Conservation (phyloP, 164 flowering plant genomes). For the Pachysandra terminalis region DNA sequence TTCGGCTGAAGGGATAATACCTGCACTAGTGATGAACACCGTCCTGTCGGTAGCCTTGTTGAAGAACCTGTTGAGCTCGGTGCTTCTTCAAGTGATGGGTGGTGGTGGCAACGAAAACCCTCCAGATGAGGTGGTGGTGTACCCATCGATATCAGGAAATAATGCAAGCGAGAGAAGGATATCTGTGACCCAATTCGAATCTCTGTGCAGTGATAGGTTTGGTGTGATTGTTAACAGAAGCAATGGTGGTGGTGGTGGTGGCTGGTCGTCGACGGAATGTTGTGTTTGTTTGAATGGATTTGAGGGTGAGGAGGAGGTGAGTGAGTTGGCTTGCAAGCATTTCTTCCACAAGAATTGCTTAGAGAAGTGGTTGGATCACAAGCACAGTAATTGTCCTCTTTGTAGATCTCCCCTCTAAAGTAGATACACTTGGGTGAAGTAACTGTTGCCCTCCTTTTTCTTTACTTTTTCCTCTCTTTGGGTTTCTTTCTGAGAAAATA, state of each 20-base stretch:
- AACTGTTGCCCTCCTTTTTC: not conserved
- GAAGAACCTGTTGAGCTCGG: slow-evolving; percentile 42
- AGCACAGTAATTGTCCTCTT: slow-evolving; percentile 60
- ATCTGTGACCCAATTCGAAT: slow-evolving; percentile 36
- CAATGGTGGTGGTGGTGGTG: not conserved
- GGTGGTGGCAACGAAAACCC: slow-evolving; percentile 15
- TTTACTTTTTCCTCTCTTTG: not conserved
- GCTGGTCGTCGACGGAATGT: no score
- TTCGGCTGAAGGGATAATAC: slow-evolving; percentile 57
- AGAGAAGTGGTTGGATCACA: slow-evolving; percentile 62
- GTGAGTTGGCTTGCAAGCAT: slow-evolving; percentile 71
- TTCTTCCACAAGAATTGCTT: slow-evolving; percentile 70
- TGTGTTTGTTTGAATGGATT: slow-evolving; percentile 64
- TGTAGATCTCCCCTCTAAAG: slow-evolving; percentile 45
- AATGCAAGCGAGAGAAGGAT: slow-evolving; percentile 26
- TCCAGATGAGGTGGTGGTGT: slow-evolving; percentile 21
- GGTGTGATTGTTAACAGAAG: no score
- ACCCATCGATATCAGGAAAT: slow-evolving; percentile 6
- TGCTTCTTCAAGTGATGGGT: slow-evolving; percentile 39
- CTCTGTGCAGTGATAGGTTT: no score
- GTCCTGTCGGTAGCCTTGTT: slow-evolving; percentile 41
- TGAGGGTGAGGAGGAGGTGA: slow-evolving; percentile 57
- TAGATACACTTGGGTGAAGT: not conserved
- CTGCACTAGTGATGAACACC: slow-evolving; percentile 57
- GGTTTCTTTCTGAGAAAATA: no score